phyloP scores from a whole-genome alignment of 75 land plant genomes.

The Cryptomeria japonica region DNA sequence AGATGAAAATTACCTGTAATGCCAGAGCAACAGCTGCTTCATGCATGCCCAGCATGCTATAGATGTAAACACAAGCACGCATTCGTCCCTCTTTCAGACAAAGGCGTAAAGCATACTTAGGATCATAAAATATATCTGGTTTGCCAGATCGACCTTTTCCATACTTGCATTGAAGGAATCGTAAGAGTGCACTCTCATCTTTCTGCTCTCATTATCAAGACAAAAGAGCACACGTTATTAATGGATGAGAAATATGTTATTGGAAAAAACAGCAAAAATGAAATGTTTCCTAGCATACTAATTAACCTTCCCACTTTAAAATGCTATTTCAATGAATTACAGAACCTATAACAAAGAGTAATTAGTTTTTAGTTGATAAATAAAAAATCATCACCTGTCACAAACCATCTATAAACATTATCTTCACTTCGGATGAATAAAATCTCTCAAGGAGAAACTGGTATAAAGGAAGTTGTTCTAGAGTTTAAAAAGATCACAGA shows the following conservation, averaged over 20 bases:
- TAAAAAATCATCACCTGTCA: not conserved
- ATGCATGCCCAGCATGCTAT: constrained; percentile 99
- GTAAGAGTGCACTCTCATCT: constrained; percentile 81
- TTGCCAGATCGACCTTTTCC: constrained; percentile 77
- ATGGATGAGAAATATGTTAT: not conserved
- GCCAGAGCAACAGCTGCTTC: constrained; percentile 99
- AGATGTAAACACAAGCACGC: constrained; percentile 94
- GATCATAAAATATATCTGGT: constrained; percentile 93
- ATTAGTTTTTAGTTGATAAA: not conserved
- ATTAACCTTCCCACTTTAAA: not conserved
- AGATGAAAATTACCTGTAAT: constrained; percentile 58
- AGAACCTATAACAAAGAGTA: not conserved
- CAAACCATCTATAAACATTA: not conserved
- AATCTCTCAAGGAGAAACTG: not conserved
- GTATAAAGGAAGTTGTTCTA: not conserved
- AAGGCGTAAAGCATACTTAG: constrained; percentile 87
- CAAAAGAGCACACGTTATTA: not conserved
- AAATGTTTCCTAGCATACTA: not conserved
- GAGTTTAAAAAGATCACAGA: not conserved
- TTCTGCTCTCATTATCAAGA: constrained; percentile 38
- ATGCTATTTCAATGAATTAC: not conserved
- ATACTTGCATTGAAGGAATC: constrained; percentile 84
- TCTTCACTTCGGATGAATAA: not conserved
- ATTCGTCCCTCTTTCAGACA: constrained; percentile 89
- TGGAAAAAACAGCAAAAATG: not conserved